These are phyloP conservation scores for Anisodus tanguticus DNA, from an alignment of 257 asterid species.

Conservation along the genomic window DNA sequence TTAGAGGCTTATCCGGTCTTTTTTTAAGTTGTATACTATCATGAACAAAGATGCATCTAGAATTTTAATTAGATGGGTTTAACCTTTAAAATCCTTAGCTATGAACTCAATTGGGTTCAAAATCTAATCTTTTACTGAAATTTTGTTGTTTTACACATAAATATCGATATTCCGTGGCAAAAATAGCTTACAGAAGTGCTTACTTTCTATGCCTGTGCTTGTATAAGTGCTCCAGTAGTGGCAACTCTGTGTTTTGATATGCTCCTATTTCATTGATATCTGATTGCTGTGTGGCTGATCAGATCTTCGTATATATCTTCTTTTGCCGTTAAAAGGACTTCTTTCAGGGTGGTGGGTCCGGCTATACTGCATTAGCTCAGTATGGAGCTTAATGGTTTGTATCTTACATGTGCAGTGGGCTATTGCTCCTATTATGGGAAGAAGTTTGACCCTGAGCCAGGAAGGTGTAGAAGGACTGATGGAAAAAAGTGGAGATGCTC, in stretches of 20 bases:
- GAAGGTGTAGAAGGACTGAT: constrained; percentile 97
- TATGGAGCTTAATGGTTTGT: constrained; percentile 28
- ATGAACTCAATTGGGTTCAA: not conserved
- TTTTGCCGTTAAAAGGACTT: not conserved
- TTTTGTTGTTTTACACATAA: not conserved
- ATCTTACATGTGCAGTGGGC: constrained; percentile 64
- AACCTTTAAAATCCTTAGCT: not conserved
- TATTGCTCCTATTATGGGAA: constrained; percentile 92
- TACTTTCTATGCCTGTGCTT: constrained; percentile 3
- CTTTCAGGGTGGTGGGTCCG: not conserved
- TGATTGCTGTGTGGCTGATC: not conserved
- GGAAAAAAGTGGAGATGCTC: constrained; percentile 99
- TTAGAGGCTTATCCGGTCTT: not conserved
- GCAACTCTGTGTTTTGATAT: not conserved
- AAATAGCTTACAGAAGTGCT: not conserved
- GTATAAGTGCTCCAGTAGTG: not conserved
- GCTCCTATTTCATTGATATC: constrained; percentile 22
- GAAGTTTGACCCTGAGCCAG: constrained; percentile 95
- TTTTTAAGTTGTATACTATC: not conserved
- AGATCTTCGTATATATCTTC: not conserved
- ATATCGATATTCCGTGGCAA: not conserved
- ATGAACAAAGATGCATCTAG: not conserved
- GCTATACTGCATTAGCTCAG: not conserved
- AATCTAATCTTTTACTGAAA: not conserved
- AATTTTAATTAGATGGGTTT: not conserved